phyloP scores from a whole-genome alignment of 352 stramenopile species.

The Globisporangium solare region DNA sequence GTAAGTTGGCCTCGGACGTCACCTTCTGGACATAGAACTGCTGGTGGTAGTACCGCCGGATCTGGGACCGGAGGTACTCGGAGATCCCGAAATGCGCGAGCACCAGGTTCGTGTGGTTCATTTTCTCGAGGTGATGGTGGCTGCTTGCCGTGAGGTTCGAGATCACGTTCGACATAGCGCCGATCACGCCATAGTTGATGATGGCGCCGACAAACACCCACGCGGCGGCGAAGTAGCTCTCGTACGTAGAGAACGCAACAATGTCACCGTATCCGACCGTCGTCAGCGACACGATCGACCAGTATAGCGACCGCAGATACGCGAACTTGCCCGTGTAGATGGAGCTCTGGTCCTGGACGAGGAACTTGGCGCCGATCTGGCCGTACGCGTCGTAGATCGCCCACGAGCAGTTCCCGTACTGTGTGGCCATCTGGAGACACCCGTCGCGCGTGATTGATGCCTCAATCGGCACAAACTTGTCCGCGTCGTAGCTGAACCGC shows the following conservation, averaged over 20 bases:
- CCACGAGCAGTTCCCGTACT: slow-evolving; percentile 69
- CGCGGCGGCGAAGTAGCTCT: slow-evolving; percentile 59
- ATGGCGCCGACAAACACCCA: slow-evolving; percentile 67
- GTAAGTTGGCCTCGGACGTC: slow-evolving; percentile 54
- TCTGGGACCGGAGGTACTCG: slow-evolving; percentile 44
- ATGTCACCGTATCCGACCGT: slow-evolving; percentile 79
- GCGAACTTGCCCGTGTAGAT: slow-evolving; percentile 55
- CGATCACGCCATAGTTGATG: slow-evolving; percentile 78
- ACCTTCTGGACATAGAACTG: slow-evolving; percentile 73
- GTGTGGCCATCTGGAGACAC: slow-evolving; percentile 41
- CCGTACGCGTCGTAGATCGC: slow-evolving; percentile 63
- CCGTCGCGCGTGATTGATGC: slow-evolving; percentile 30
- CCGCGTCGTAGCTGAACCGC: slow-evolving; percentile 38
- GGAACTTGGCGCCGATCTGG: slow-evolving; percentile 48
- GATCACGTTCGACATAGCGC: slow-evolving; percentile 76
- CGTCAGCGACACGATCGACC: slow-evolving; percentile 66
- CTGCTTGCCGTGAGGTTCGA: slow-evolving; percentile 58
- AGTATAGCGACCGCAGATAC: slow-evolving; percentile 72
- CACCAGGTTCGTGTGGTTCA: slow-evolving; percentile 65
- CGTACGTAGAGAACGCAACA: slow-evolving; percentile 62
- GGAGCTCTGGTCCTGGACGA: slow-evolving; percentile 20
- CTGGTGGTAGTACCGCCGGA: slow-evolving; percentile 75
- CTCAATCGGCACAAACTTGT: slow-evolving; percentile 21
- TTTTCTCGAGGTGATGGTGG: slow-evolving; percentile 58
- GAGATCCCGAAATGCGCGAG: slow-evolving; percentile 59